Conservation (phyloP, 1,284 basidiomycete genomes). For the Ustilago nuda region DNA sequence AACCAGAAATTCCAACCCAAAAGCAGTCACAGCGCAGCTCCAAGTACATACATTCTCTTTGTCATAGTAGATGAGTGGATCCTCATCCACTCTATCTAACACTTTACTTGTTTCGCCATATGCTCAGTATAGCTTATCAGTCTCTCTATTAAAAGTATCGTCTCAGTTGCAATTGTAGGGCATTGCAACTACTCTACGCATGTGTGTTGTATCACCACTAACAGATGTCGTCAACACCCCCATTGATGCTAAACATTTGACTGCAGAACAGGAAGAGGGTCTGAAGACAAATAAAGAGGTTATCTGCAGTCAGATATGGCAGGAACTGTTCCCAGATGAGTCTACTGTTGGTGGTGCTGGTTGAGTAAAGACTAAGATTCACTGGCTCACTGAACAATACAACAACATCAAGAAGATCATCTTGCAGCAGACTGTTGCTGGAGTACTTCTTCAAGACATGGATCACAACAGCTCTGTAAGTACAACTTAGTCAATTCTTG, state of each 20-base stretch:
- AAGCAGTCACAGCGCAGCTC: neutral
- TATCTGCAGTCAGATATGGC: neutral
- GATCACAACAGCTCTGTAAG: neutral
- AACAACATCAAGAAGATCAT: neutral
- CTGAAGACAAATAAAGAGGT: neutral
- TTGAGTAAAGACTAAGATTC: neutral
- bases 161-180: no score
- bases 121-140: no score
- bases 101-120: no score
- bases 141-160: no score
- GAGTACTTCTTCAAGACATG: neutral
- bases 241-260: neutral
- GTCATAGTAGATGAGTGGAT: no score
- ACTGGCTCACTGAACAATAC: neutral
- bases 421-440: neutral
- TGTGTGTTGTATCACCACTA: no score
- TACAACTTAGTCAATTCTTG: neutral
- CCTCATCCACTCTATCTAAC: no score
- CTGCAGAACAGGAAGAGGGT: neutral
- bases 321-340: neutral
- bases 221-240: no score
- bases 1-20: constrained; percentile 9
- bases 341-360: neutral
- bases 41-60: no score
- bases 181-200: no score